Evolutionary conservation across 2,329 filamentous ascomycete species (phyloP), one percentile per base, ranked within the genome.

Genomic region (Coniochaeta sp.): DNA sequence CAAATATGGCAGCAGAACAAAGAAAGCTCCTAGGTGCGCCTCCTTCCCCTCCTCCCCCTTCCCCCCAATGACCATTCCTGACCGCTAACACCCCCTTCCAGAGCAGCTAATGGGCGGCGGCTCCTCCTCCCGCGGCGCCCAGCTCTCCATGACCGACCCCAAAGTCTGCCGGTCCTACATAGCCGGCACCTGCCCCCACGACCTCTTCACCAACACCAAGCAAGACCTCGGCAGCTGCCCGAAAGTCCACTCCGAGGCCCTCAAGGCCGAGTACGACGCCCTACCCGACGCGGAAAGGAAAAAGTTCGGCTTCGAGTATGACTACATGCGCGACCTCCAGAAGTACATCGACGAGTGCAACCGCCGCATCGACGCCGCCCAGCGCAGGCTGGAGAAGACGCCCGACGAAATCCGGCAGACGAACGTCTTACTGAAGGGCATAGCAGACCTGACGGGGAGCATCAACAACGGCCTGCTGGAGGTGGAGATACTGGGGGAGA

Each of bases 191-290:
- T 99, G 94, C 69, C 94, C 94, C 1, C 92, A 97, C 76, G 94
- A 99, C 67, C 89, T 99, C 65, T 99, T 99, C 79, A 99, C 92
- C 58, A 99, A 99, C 73, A 99, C 94, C 45, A 97, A 96, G 75
- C 91, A 97, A 78, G 94, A 99, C 67, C 81, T 97, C 30, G 94
- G 94, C 2, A 81, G 84, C 0, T 99, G 94, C 65, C 82, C 89
- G 48, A 94, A 92, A 67, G 81, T 92, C 24, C 94, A 99, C 72
- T 88, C 83, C 48, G 91, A 96, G 67, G 83, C 84, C 12, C 78
- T 97, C 58, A 96, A 96, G 71, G 76, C 85, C 47, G 91, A 99
- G 67, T 99, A 94, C 69, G 87, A 95, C 60, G 77, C 74, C 1
- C 82, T 94, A 0, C 74, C 86, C 4, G 75, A 86, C 2, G 71